Evolutionary conservation across 495 filamentous ascomycete genomes (phyloP).

Genomic region (Neurospora sp.): DNA sequence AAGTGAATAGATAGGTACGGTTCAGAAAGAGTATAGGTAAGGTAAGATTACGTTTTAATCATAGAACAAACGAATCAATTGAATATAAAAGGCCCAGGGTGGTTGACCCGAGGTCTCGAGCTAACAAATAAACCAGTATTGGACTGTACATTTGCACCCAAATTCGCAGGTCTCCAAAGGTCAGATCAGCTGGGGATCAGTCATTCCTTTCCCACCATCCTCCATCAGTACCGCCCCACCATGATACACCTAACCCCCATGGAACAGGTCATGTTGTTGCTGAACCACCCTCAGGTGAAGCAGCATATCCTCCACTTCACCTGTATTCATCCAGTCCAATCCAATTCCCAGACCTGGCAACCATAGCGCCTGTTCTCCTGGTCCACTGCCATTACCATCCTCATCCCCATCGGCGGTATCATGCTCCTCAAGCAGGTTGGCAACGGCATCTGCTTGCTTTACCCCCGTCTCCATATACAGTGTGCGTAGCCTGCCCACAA

Average conservation of each 20-base stretch:
- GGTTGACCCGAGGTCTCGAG: too few relatives aligned
- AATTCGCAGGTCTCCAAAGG: background rate
- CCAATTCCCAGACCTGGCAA: background rate
- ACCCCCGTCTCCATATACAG: conserved; percentile 27
- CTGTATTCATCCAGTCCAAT: background rate
- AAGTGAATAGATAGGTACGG: too few relatives aligned
- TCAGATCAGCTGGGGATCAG: background rate
- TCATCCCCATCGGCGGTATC: conserved; percentile 4
- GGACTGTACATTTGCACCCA: background rate
- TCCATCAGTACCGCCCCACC: background rate
- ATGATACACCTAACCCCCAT: background rate
- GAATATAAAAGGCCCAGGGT: too few relatives aligned
- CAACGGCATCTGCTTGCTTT: conserved; percentile 24
- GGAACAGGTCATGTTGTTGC: background rate
- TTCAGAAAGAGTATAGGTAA: too few relatives aligned
- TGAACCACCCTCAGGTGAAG: background rate
- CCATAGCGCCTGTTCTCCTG: background rate
- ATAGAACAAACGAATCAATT: too few relatives aligned
- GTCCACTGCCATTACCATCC: conserved; percentile 1
- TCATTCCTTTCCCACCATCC: background rate
- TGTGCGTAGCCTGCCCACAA: conserved; percentile 20
- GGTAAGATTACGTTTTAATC: too few relatives aligned
- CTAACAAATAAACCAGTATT: background rate
- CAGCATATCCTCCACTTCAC: background rate
- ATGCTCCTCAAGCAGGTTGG: conserved; percentile 21